These are phyloP conservation scores for Microcyclospora pomicola DNA, from an alignment of 2,329 filamentous ascomycete species.

Conservation along the genomic window DNA sequence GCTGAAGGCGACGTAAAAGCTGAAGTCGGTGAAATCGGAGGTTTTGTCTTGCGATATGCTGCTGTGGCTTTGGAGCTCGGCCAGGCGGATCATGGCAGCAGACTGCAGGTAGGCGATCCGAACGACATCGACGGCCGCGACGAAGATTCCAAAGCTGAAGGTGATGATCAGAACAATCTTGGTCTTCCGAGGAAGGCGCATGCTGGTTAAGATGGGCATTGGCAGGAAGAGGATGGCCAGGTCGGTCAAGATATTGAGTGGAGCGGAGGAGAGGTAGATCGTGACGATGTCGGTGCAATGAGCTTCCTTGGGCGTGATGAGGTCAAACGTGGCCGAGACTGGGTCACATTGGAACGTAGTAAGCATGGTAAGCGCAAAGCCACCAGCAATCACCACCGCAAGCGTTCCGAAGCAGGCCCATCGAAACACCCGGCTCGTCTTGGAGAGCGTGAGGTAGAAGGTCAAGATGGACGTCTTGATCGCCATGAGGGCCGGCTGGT, in stretches of 20 bases:
- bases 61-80: conserved; percentile 23
- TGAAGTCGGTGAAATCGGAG: conserved; percentile 36
- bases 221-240: conserved; percentile 76
- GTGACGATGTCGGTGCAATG: conserved; percentile 49
- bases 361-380: conserved; percentile 65
- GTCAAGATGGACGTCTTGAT: conserved; percentile 86
- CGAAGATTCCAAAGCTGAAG: conserved; percentile 76
- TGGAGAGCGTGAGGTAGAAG: conserved; percentile 75
- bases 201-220: conserved; percentile 73
- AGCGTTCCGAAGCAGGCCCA: conserved; percentile 72
- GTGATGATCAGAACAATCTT: conserved; percentile 79
- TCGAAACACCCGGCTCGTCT: conserved; percentile 62
- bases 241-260: conserved; percentile 85
- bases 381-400: conserved; percentile 63
- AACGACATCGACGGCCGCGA: conserved; percentile 75
- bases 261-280: conserved; percentile 59
- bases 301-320: conserved; percentile 31
- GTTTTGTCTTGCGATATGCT: conserved; percentile 18
- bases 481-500: conserved; percentile 77
- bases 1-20: conserved; percentile 66
- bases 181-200: conserved; percentile 72
- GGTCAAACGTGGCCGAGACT: conserved; percentile 52
- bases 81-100: conserved; percentile 40
- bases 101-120: conserved; percentile 80
- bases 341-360: conserved; percentile 80